Percentiles rank a stretch among this genome's conserved stretches.
Evolutionary conservation across 2,329 filamentous ascomycete genomes (phyloP).

Genomic region (Calonectria ilicicola): DNA sequence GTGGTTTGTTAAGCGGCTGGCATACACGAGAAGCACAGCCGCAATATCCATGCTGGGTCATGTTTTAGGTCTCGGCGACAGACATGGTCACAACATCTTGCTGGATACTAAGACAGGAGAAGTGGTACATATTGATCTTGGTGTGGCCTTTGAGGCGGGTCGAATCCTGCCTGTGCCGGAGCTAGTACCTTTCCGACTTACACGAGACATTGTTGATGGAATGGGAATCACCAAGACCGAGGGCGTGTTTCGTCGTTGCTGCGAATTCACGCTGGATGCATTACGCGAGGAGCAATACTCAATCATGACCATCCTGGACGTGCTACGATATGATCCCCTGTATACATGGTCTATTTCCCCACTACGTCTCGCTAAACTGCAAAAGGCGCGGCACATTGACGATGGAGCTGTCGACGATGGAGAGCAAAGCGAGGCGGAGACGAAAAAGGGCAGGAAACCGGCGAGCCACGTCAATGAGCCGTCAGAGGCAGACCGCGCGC

Average conservation of each 20-base stretch:
- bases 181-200: constrained; percentile 94
- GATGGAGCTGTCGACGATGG: constrained; percentile 52
- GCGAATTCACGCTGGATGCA: constrained; percentile 96
- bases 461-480: constrained; percentile 63
- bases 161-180: constrained; percentile 96
- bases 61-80: constrained; percentile 90
- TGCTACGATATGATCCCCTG: constrained; percentile 96
- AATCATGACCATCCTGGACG: constrained; percentile 98
- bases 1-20: constrained; percentile 90
- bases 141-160: constrained; percentile 96
- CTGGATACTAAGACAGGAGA: constrained; percentile 91
- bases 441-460: constrained; percentile 52
- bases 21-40: constrained; percentile 93
- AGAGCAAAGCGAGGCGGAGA: constrained; percentile 55
- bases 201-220: constrained; percentile 93
- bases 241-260: constrained; percentile 96
- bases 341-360: constrained; percentile 95
- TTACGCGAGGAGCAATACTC: constrained; percentile 94
- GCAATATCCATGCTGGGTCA: constrained; percentile 96
- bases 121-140: constrained; percentile 96
- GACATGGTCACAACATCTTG: constrained; percentile 97
- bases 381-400: constrained; percentile 68
- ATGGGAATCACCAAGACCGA: constrained; percentile 97
- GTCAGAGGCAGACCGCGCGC: constrained; percentile 87
- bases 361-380: constrained; percentile 72